Base-by-base conservation (phyloP, 2,329 filamentous ascomycete species). In the Beauveria medogensis region DNA sequence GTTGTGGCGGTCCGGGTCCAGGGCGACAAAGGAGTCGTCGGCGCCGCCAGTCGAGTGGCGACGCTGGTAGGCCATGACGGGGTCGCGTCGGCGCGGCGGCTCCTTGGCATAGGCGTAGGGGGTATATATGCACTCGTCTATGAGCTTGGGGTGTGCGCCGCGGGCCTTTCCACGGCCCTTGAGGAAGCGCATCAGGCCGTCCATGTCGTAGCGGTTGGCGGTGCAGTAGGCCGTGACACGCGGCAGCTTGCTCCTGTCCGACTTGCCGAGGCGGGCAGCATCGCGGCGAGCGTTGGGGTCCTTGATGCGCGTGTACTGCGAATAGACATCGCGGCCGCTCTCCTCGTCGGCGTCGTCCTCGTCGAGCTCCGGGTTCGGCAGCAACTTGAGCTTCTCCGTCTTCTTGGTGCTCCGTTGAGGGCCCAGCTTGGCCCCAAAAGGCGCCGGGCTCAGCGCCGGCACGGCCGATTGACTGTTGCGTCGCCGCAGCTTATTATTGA, bases 101-200 rank as follows among this genome's bases (percentile, higher is more conserved):
- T 59, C 67, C 59, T 84, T 81, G 47, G 80, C 80, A 72, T 97
- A 97, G 69, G 86, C 88, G 74, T 96, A 99, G 0, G 93, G 91
- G 12, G 93, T 91, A 75, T 99, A 99, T 67, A 99, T 91, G 73
- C 94, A 99, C 74, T 99, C 94, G 72, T 99, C 94, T 67, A 97
- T 97, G 62, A 94, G 77, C 74, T 97, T 97, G 1, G 94, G 93
- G 63, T 86, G 89, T 18, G 92, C 86, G 20, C 91, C 90, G 67
- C 90, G 84, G 37, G 84, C 84, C 73, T 90, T 91, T 51, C 84
- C 83, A 62, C 90, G 83, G 34, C 91, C 90, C 73, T 99, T 99
- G 64, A 99, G 77, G 70, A 93, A 99, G 50, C 89, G 87, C 84
- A 96, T 90, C 64, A 97, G 77, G 3, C 88, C 88, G 41, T 97